Conservation (phyloP, 345 rosid genomes). For the Brassica nigra region DNA sequence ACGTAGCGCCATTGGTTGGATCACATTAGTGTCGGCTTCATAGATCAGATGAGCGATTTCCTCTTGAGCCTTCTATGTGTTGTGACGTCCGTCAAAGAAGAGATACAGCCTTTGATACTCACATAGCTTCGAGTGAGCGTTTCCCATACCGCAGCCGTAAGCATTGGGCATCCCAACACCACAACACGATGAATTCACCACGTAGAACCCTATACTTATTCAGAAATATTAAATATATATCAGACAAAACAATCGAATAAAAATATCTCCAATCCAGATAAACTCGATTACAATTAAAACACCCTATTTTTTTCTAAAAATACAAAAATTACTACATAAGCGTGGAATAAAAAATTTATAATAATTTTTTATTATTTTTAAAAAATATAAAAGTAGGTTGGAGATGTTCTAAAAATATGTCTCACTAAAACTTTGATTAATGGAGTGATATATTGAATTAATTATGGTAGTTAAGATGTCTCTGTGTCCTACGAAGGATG, state of each 20-base stretch:
- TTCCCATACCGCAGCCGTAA: conserved; percentile 24
- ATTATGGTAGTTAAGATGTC: background rate
- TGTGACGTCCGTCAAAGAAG: conserved; percentile 40
- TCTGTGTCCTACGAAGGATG: conserved; percentile 14
- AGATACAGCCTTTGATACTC: conserved; percentile 37
- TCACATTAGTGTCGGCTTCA: conserved; percentile 19
- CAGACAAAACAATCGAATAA: background rate
- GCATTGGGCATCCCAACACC: conserved; percentile 36
- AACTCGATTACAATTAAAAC: too few species aligned
- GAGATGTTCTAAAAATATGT: background rate
- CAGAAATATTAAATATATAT: background rate
- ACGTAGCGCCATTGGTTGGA: conserved; percentile 31
- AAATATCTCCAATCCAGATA: too few species aligned
- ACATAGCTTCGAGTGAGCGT: conserved; percentile 38
- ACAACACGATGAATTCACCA: conserved; percentile 19
- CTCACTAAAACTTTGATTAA: background rate
- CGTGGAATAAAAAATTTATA: too few species aligned
- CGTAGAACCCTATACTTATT: conserved; percentile 22
- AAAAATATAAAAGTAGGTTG: too few species aligned
- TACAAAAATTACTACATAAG: too few species aligned
- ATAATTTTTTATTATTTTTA: too few species aligned
- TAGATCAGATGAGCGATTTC: conserved; percentile 28
- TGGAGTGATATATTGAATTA: background rate
- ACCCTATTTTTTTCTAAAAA: too few species aligned
- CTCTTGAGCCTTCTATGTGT: conserved; percentile 37